phyloP scores from a whole-genome alignment of 495 filamentous ascomycete species.

The Baudoinia panamericana region DNA sequence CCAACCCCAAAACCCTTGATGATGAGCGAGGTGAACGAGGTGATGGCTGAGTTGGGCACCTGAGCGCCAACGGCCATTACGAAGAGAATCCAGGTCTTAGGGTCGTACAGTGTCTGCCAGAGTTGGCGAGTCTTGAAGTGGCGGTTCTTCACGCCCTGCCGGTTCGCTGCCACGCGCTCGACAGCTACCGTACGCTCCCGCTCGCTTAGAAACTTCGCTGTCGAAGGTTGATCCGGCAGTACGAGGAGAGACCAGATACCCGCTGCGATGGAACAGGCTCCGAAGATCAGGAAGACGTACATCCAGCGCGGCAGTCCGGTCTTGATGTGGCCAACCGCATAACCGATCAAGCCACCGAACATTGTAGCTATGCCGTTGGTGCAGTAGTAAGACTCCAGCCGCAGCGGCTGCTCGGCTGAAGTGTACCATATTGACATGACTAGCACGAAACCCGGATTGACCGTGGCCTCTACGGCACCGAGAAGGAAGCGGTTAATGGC shows the following conservation, averaged over 20 bases:
- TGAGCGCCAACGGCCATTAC: conserved; percentile 20
- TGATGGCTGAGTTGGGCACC: conserved; percentile 12
- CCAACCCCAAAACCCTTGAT: conserved; percentile 18
- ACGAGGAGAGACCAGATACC: conserved; percentile 27
- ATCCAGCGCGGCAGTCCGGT: conserved; percentile 35
- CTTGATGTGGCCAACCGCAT: conserved; percentile 39
- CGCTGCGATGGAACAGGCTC: conserved; percentile 27
- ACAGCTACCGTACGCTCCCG: conserved; percentile 33
- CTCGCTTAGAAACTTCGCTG: conserved; percentile 35
- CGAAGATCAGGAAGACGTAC: conserved; percentile 41
- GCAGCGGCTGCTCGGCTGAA: conserved; percentile 7
- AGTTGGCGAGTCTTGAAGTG: conserved; percentile 17
- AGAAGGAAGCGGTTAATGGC: conserved; percentile 24
- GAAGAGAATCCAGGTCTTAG: conserved; percentile 18
- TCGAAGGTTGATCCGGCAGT: conserved; percentile 36
- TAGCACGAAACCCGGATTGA: conserved; percentile 44
- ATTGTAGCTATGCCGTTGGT: conserved; percentile 45
- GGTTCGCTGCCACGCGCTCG: conserved; percentile 33
- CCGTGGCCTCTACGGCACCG: conserved; percentile 21
- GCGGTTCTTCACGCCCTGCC: conserved; percentile 35
- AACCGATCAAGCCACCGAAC: conserved; percentile 40
- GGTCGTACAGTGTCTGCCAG: conserved; percentile 10
- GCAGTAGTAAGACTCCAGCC: conserved; percentile 41
- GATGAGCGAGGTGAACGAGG: conserved; percentile 16
- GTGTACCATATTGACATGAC: conserved; percentile 38